Evolutionary conservation across 2,329 filamentous ascomycete genomes (phyloP), one percentile per base, ranked within the genome.

Genomic region (Chalara sp.): DNA sequence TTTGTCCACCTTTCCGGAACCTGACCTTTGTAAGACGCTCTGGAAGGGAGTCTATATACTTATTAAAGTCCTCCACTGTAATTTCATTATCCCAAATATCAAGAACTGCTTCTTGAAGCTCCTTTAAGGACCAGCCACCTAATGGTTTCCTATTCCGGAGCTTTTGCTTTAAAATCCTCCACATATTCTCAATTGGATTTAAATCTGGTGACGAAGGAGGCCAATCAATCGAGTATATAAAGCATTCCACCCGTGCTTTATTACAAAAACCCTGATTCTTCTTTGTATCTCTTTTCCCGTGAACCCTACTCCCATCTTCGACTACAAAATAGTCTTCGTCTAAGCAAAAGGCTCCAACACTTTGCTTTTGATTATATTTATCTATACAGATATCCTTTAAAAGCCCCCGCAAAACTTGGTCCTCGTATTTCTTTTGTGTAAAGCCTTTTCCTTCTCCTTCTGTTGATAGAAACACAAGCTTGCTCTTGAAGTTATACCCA

Each of bases 361-460:
- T 13, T 13, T 31, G 39, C n/a, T n/a, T n/a, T n/a, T n/a, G n/a
- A n/a, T n/a, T n/a, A n/a, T n/a, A 32, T 46, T 41, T 48, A 12
- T 21, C 30, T 46, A 31, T 41, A 28, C 43, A 44, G 42, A 57
- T 53, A 37, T 55, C 43, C 47, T 44, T 37, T 44, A 55, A 39
- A 37, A 13, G 44, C 6, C 55, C 52, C 31, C 46, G 37, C 10
- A 56, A 35, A 10, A 56, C 51, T 30, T 56, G 48, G 8, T 44
- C n/a, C 11, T 44, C 44, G 30, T 58, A 58, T 32, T 53, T 58
- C 41, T 53, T 5, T 44, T 58, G 32, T 35, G 32, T 58, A 52
- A 58, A 55, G 4, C 52, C 54, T 50, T 56, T 58, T 7, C 54
- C 50, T 52, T 56, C 46, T 39, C 51, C 50, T 43, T 56, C 48